phyloP scores from a whole-genome alignment of 164 flowering plant genomes.

The Annona squamosa region DNA sequence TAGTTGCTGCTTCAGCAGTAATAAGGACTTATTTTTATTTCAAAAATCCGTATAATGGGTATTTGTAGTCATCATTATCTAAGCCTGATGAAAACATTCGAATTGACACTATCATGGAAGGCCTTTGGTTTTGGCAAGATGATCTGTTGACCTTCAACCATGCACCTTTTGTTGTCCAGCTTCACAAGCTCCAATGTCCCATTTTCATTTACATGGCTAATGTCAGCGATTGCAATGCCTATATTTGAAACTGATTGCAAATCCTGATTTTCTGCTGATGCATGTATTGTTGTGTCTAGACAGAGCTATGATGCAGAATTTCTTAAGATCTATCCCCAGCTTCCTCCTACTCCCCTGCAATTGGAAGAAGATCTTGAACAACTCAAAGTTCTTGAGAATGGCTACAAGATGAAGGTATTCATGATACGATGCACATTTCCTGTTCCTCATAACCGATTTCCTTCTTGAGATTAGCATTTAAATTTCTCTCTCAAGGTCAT shows the following conservation, averaged over 20 bases:
- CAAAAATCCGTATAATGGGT: too few species aligned
- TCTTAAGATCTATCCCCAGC: conserved; percentile 74
- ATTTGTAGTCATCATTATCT: too few species aligned
- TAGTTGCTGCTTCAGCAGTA: neutral
- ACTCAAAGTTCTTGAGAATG: conserved; percentile 96
- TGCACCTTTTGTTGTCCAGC: neutral
- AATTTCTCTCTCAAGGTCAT: neutral
- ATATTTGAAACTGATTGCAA: neutral
- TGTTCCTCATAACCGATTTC: neutral
- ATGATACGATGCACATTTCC: neutral
- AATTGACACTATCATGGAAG: too few species aligned
- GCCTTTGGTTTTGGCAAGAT: too few species aligned
- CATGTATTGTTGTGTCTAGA: conserved; percentile 6
- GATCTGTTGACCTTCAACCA: neutral
- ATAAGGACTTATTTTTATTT: too few species aligned
- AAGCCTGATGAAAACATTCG: too few species aligned
- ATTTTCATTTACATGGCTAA: neutral
- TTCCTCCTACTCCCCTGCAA: conserved; percentile 82
- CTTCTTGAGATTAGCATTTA: neutral
- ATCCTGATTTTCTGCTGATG: neutral
- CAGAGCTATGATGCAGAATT: conserved; percentile 89
- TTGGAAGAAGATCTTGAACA: conserved; percentile 97
- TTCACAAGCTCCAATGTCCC: neutral
- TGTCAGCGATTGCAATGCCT: neutral
- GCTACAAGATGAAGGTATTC: conserved; percentile 90